These are phyloP conservation scores for Erodium moschatum DNA, from an alignment of 441 rosid species.

Conservation along the genomic window DNA sequence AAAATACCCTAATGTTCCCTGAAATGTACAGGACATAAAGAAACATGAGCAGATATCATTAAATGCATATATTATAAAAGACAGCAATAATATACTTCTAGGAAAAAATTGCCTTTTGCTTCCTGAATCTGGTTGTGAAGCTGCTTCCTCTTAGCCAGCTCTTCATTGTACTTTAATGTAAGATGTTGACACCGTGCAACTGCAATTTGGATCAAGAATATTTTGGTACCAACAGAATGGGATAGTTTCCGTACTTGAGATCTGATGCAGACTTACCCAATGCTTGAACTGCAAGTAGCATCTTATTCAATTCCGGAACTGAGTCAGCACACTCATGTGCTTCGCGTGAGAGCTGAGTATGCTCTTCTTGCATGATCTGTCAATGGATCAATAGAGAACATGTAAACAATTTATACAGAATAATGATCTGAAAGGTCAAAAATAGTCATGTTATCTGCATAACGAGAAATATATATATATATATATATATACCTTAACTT, in stretches of 20 bases:
- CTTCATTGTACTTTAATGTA: slow-evolving; percentile 51
- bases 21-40: slow-evolving; percentile 20
- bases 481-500: slow-evolving; percentile 20
- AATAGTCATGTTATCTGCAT: background rate
- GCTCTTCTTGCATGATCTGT: slow-evolving; percentile 75
- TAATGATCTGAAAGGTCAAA: background rate
- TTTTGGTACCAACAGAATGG: background rate
- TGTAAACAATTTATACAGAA: background rate
- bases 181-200: slow-evolving; percentile 43
- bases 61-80: slow-evolving; percentile 9
- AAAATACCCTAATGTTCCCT: slow-evolving; percentile 93
- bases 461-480: slow-evolving; percentile 10
- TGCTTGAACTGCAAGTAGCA: slow-evolving; percentile 76
- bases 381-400: slow-evolving; percentile 11
- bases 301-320: slow-evolving; percentile 60
- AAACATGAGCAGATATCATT: slow-evolving; percentile 11
- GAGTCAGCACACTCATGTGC: slow-evolving; percentile 72
- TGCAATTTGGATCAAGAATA: slow-evolving; percentile 74
- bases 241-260: background rate
- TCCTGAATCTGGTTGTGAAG: slow-evolving; percentile 82
- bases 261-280: slow-evolving; percentile 39
- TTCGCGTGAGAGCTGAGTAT: slow-evolving; percentile 52
- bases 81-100: slow-evolving; percentile 44
- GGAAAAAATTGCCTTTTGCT: slow-evolving; percentile 20
- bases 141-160: slow-evolving; percentile 60